Conservation (phyloP, 192 early-diverging fungal species). For the Neocallimastix lanati region DNA sequence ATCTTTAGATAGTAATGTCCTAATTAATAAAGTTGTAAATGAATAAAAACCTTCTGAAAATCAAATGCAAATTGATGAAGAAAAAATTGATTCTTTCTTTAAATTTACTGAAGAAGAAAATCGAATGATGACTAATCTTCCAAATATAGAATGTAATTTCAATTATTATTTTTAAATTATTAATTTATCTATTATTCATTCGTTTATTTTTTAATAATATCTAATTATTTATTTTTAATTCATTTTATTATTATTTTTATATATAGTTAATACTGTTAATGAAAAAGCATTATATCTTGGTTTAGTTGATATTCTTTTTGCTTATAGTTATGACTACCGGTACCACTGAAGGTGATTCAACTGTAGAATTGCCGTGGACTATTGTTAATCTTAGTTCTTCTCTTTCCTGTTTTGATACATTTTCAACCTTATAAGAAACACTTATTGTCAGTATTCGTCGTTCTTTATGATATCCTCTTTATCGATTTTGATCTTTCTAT, state of each 20-base stretch:
- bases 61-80: background rate
- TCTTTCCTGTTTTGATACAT: conserved; percentile 61
- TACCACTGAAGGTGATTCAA: conserved; percentile 61
- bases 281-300: conserved; percentile 57
- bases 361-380: conserved; percentile 78
- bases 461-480: conserved; percentile 65
- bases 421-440: conserved; percentile 36
- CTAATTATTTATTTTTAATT: background rate
- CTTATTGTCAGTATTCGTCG: conserved; percentile 54
- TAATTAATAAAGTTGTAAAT: background rate
- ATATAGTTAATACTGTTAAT: conserved; percentile 41
- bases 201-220: background rate
- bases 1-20: background rate
- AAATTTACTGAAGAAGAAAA: conserved; percentile 54
- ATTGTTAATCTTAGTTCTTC: conserved; percentile 64
- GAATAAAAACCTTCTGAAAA: background rate
- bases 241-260: background rate
- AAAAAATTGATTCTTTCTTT: conserved; percentile 5
- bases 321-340: conserved; percentile 83
- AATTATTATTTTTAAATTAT: too few species aligned
- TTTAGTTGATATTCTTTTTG: conserved; percentile 78
- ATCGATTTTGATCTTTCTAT: conserved; percentile 60
- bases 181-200: background rate
- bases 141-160: conserved; percentile 55
- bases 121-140: conserved; percentile 54